Conservation (phyloP, 345 rosid species). For the Aquilaria malaccensis region DNA sequence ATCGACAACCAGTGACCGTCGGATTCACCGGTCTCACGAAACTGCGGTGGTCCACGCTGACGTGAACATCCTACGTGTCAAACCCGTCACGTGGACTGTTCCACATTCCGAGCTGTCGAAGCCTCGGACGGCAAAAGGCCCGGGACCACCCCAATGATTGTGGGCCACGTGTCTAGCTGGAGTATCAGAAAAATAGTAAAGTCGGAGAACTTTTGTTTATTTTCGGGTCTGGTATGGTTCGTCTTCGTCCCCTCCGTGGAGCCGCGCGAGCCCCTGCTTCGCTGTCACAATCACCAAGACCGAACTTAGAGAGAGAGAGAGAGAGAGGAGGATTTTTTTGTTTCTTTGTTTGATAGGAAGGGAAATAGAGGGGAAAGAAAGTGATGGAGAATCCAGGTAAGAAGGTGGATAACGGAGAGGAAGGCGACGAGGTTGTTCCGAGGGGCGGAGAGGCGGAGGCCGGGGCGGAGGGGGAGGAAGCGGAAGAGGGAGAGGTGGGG, state of each 20-base stretch:
- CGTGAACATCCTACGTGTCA: conserved; percentile 5
- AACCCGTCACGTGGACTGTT: conserved; percentile 2
- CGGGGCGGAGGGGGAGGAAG: conserved; percentile 13
- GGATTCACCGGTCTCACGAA: neutral
- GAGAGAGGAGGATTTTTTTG: conserved; percentile 11
- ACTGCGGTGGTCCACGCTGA: neutral
- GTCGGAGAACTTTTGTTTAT: neutral
- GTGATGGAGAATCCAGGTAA: conserved; percentile 29
- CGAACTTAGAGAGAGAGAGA: conserved; percentile 15
- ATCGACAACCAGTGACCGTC: conserved; percentile 2
- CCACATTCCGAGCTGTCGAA: neutral
- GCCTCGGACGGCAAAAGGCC: neutral
- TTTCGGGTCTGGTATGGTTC: neutral
- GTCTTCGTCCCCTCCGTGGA: conserved; percentile 1
- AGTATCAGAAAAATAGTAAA: conserved; percentile 2
- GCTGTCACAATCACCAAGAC: conserved; percentile 24
- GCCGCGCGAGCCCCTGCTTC: conserved; percentile 11
- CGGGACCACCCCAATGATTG: neutral
- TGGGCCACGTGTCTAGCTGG: conserved; percentile 14
- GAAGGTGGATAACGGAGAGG: conserved; percentile 15
- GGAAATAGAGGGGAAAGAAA: conserved; percentile 1
- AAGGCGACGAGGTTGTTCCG: conserved; percentile 19
- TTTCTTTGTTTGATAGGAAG: conserved; percentile 4
- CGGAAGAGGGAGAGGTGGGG: conserved; percentile 36
- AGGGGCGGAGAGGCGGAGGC: conserved; percentile 13